Evolutionary conservation across 148 eudicot species (phyloP).

Genomic region (Nepenthes mirabilis): DNA sequence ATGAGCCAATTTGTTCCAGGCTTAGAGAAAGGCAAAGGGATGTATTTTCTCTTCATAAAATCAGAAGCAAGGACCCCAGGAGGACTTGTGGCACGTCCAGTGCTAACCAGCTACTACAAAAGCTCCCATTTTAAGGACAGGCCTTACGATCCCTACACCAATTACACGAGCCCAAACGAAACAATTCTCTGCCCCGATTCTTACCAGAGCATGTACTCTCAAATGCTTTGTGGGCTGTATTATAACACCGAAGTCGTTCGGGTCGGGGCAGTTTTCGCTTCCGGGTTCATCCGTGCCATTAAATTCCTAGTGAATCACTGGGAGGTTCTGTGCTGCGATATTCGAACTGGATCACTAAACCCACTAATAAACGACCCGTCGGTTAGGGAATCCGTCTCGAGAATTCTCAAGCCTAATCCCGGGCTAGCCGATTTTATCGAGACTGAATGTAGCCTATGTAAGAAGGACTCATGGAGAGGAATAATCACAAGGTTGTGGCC

Average conservation of each 20-base stretch:
- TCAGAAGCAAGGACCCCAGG: slow-evolving; percentile 35
- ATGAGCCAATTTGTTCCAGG: slow-evolving; percentile 34
- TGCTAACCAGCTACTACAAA: slow-evolving; percentile 32
- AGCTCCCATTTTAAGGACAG: slow-evolving; percentile 26
- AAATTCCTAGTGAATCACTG: slow-evolving; percentile 31
- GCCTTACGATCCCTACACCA: slow-evolving; percentile 26
- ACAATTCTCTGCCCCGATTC: slow-evolving; percentile 40
- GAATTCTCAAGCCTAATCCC: slow-evolving; percentile 18
- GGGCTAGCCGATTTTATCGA: slow-evolving; percentile 21
- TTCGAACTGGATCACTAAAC: slow-evolving; percentile 20
- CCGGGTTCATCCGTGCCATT: slow-evolving; percentile 33
- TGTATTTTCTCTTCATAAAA: slow-evolving; percentile 37
- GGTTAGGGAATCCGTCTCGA: slow-evolving; percentile 17
- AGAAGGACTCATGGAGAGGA: slow-evolving; percentile 23
- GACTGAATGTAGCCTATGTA: slow-evolving; percentile 12
- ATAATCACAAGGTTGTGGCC: slow-evolving; percentile 40
- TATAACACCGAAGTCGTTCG: slow-evolving; percentile 24
- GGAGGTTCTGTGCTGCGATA: slow-evolving; percentile 22
- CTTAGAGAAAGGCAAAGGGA: slow-evolving; percentile 36
- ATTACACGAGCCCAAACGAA: slow-evolving; percentile 40
- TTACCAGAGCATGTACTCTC: slow-evolving; percentile 53
- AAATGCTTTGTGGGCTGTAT: slow-evolving; percentile 32
- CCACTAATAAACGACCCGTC: slow-evolving; percentile 10
- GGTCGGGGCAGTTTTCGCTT: slow-evolving; percentile 29
- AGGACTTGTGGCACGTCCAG: slow-evolving; percentile 37